Percentiles rank a stretch among this genome's conserved stretches.
These are phyloP conservation scores for Knoxia roxburghii DNA, from an alignment of 257 asterid genomes.

Conservation along the genomic window DNA sequence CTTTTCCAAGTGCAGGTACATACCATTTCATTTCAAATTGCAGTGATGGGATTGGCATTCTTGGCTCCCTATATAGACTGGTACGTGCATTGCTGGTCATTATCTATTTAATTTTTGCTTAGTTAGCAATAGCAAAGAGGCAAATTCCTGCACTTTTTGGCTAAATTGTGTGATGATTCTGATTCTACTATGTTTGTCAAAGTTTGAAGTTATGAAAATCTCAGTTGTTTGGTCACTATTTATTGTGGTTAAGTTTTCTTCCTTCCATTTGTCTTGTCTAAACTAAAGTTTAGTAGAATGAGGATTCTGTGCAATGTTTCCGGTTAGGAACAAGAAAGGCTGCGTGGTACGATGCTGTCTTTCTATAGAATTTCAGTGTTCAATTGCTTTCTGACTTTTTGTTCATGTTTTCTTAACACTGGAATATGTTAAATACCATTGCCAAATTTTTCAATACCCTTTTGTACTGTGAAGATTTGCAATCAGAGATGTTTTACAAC, in stretches of 20 bases:
- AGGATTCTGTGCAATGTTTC: neutral
- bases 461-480: neutral
- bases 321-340: neutral
- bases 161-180: neutral
- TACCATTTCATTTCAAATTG: neutral
- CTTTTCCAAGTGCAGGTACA: neutral
- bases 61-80: neutral
- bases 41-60: neutral
- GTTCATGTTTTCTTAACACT: neutral
- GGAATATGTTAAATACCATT: neutral
- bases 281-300: neutral
- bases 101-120: neutral
- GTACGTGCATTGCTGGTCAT: neutral
- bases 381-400: neutral
- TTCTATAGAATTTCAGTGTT: neutral
- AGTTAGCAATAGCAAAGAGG: neutral
- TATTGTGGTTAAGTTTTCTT: no score
- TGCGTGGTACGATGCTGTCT: neutral
- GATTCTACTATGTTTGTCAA: neutral
- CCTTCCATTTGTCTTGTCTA: neutral
- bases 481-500: neutral
- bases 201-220: neutral
- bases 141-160: neutral
- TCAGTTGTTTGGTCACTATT: neutral
- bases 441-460: neutral